Conservation (phyloP, 148 eudicot genomes). For the Persicaria maculosa region DNA sequence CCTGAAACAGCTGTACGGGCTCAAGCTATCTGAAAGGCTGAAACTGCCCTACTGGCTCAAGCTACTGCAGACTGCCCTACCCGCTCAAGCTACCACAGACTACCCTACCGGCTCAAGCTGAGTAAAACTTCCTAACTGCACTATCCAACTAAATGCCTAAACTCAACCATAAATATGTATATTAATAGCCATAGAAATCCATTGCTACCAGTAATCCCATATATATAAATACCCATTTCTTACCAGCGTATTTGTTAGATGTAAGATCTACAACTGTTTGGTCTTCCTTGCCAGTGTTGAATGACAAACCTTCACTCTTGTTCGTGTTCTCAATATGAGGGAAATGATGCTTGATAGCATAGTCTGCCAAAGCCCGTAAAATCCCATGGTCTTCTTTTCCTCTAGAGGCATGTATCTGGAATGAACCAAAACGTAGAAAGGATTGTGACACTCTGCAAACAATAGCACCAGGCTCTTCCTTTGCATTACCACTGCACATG, state of each 20-base stretch:
- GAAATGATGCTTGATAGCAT: conserved; percentile 80
- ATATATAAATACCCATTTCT: conserved; percentile 14
- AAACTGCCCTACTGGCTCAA: not conserved
- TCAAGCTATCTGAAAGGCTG: not conserved
- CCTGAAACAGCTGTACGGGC: too few species aligned
- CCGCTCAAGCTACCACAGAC: not conserved
- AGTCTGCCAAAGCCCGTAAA: conserved; percentile 79
- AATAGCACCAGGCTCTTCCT: conserved; percentile 99
- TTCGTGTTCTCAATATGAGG: conserved; percentile 81
- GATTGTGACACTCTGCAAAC: conserved; percentile 98
- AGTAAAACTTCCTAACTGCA: not conserved
- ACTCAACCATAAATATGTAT: not conserved
- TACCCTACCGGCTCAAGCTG: not conserved
- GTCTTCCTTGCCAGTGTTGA: conserved; percentile 74
- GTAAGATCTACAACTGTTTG: conserved; percentile 82
- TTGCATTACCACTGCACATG: conserved; percentile 86
- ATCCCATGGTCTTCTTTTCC: conserved; percentile 75
- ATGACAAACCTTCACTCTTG: conserved; percentile 74
- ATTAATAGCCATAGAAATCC: not conserved
- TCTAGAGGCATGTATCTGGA: conserved; percentile 87
- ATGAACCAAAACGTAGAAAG: conserved; percentile 96
- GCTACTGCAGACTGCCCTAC: too few species aligned
- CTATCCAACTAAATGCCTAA: not conserved
- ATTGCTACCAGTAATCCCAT: not conserved
- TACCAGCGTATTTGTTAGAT: conserved; percentile 98